A percentile compares a stretch with the other conserved stretches of the same genome.
Evolutionary conservation across 2,329 filamentous ascomycete species (phyloP).

Genomic region (Aspergillus sp.): DNA sequence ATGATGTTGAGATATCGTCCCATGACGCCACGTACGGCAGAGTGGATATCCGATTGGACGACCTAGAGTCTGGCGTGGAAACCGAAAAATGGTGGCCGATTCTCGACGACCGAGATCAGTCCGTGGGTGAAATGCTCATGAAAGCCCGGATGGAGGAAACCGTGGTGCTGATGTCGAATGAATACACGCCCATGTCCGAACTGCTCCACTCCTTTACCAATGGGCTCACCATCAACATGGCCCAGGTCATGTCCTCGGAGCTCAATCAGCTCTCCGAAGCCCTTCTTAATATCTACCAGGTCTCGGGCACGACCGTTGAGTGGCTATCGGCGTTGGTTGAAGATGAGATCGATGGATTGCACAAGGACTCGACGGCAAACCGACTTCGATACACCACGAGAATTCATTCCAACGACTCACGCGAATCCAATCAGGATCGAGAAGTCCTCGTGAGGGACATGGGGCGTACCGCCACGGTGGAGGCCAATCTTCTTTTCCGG

Average conservation of each 20-base stretch:
- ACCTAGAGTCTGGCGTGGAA: slow-evolving; percentile 73
- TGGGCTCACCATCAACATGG: slow-evolving; percentile 80
- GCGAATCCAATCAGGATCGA: slow-evolving; percentile 54
- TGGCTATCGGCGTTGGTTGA: slow-evolving; percentile 94
- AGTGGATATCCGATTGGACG: slow-evolving; percentile 79
- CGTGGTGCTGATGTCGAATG: slow-evolving; percentile 79
- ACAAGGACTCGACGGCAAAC: slow-evolving; percentile 73
- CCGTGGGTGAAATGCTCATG: slow-evolving; percentile 80
- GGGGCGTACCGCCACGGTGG: slow-evolving; percentile 64
- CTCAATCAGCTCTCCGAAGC: slow-evolving; percentile 79
- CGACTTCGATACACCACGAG: slow-evolving; percentile 62
- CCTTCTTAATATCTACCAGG: slow-evolving; percentile 92
- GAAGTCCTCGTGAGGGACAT: slow-evolving; percentile 64
- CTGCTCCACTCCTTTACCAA: slow-evolving; percentile 81
- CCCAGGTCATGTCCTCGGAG: slow-evolving; percentile 72
- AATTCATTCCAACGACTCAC: slow-evolving; percentile 58
- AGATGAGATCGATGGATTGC: slow-evolving; percentile 92
- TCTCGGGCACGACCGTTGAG: slow-evolving; percentile 76
- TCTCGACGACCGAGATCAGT: slow-evolving; percentile 70
- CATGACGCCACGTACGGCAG: slow-evolving; percentile 50
- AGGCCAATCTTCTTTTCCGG: slow-evolving; percentile 91
- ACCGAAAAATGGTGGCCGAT: slow-evolving; percentile 88
- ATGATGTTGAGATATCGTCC: slow-evolving; percentile 48
- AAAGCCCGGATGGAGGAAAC: slow-evolving; percentile 83
- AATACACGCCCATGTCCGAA: slow-evolving; percentile 81